phyloP scores from a whole-genome alignment of 1,284 basidiomycete species.

The Phylloporus sp. region DNA sequence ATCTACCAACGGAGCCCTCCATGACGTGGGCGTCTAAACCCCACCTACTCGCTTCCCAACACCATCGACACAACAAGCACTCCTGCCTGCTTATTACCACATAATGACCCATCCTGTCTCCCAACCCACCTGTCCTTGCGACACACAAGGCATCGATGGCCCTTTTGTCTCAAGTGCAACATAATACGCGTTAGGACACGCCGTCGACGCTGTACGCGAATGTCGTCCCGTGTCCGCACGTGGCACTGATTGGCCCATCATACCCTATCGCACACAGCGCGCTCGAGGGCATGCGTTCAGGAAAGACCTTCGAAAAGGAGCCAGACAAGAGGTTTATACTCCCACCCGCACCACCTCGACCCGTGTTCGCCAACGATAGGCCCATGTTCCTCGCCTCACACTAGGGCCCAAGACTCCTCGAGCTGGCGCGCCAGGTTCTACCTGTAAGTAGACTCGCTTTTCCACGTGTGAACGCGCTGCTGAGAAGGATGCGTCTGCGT shows the following conservation, averaged over 20 bases:
- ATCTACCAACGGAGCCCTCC: slow-evolving; percentile 56
- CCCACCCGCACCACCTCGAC: slow-evolving; percentile 54
- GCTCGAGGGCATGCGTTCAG: slow-evolving; percentile 28
- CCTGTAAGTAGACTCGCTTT: slow-evolving; percentile 54
- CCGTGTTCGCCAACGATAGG: slow-evolving; percentile 55
- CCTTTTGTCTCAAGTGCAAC: slow-evolving; percentile 59
- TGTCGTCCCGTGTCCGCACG: slow-evolving; percentile 58
- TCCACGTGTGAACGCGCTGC: too few species aligned
- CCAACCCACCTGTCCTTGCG: slow-evolving; percentile 52
- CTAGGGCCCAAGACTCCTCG: slow-evolving; percentile 61
- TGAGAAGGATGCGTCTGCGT: too few species aligned
- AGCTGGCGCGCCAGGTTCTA: slow-evolving; percentile 61
- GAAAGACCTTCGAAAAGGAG: slow-evolving; percentile 36
- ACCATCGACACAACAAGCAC: slow-evolving; percentile 60
- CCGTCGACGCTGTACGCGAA: slow-evolving; percentile 65
- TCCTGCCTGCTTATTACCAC: slow-evolving; percentile 73
- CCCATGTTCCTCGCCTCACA: slow-evolving; percentile 36
- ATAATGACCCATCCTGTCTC: slow-evolving; percentile 55
- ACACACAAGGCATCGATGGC: slow-evolving; percentile 74
- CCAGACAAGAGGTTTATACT: slow-evolving; percentile 51
- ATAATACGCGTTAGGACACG: slow-evolving; percentile 65
- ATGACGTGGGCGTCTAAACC: slow-evolving; percentile 23
- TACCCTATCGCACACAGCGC: slow-evolving; percentile 31
- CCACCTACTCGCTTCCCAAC: slow-evolving; percentile 36
- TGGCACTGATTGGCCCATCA: slow-evolving; percentile 38